phyloP scores from a whole-genome alignment of 2,329 filamentous ascomycete species.

The Xylariaceae sp. region DNA sequence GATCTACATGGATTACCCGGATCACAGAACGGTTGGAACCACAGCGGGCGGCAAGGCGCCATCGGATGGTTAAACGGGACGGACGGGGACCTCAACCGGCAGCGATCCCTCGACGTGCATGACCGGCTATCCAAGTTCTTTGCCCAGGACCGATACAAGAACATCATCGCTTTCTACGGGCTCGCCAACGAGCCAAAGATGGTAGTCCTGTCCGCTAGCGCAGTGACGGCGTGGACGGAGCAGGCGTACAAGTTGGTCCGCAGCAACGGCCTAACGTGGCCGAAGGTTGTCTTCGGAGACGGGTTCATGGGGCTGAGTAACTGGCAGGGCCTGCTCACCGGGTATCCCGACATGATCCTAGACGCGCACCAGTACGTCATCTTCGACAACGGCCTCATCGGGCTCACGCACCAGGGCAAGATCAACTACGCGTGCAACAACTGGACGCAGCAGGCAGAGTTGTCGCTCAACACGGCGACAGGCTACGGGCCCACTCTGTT shows the following conservation, averaged over 20 bases:
- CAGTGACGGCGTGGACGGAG: conserved; percentile 76
- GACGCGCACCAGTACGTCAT: conserved; percentile 99
- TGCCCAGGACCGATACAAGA: conserved; percentile 85
- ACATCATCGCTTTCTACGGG: conserved; percentile 88
- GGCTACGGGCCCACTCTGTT: conserved; percentile 93
- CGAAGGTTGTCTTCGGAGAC: conserved; percentile 80
- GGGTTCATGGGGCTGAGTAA: conserved; percentile 88
- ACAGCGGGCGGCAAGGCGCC: conserved; percentile 75
- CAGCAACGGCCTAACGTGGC: conserved; percentile 64
- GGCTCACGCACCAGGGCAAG: conserved; percentile 75
- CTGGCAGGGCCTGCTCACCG: conserved; percentile 80
- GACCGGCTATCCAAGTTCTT: conserved; percentile 87
- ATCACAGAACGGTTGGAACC: conserved; percentile 97
- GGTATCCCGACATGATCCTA: conserved; percentile 70
- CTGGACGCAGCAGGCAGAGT: conserved; percentile 75
- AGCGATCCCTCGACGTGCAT: conserved; percentile 83
- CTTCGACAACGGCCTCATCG: conserved; percentile 87
- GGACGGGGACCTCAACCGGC: conserved; percentile 69
- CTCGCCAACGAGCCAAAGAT: conserved; percentile 93
- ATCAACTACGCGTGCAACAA: conserved; percentile 80
- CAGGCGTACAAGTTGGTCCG: conserved; percentile 69
- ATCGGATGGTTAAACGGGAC: conserved; percentile 93
- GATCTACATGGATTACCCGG: conserved; percentile 90
- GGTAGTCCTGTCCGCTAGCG: conserved; percentile 61
- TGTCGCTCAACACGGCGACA: conserved; percentile 66